A percentile compares a stretch with the other conserved stretches of the same genome.
phyloP scores from a whole-genome alignment of 2,329 filamentous ascomycete species.

The Teratosphaeria nubilosa region DNA sequence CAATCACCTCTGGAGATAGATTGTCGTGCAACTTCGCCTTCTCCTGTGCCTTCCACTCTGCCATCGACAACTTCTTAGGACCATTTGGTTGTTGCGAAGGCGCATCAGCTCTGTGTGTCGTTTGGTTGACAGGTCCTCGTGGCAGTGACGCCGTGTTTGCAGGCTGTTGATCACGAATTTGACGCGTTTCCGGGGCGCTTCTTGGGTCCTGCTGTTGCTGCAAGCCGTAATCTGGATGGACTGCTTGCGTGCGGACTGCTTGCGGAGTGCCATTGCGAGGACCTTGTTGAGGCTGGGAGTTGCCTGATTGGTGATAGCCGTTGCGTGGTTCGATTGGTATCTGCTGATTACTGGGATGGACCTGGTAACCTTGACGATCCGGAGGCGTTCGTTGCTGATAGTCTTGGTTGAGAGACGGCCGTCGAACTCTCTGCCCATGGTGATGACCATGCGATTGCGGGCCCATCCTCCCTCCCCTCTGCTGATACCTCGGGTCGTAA shows the following conservation, averaged over 20 bases:
- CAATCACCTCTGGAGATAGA: conserved; percentile 18
- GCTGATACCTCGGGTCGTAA: conserved; percentile 17
- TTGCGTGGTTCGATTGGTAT: background rate
- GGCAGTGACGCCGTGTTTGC: background rate
- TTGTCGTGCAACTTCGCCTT: conserved; percentile 21
- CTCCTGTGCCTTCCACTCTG: conserved; percentile 25
- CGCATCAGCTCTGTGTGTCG: background rate
- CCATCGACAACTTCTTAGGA: conserved; percentile 20
- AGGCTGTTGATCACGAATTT: background rate
- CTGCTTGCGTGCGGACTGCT: background rate
- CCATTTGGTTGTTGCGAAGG: conserved; percentile 5
- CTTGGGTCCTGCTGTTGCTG: background rate
- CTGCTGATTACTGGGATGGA: background rate
- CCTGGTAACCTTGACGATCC: background rate
- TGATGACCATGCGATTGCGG: conserved; percentile 2
- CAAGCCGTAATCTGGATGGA: background rate
- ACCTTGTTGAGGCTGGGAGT: background rate
- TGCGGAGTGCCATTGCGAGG: background rate
- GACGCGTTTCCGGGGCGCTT: background rate
- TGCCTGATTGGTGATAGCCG: background rate
- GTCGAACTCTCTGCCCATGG: background rate
- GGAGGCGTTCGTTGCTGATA: conserved; percentile 3
- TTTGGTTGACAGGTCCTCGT: background rate
- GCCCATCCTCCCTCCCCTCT: conserved; percentile 11
- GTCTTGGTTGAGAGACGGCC: conserved; percentile 2